Evolutionary conservation across 352 stramenopile species (phyloP).

Genomic region (Blastocystis sp.): DNA sequence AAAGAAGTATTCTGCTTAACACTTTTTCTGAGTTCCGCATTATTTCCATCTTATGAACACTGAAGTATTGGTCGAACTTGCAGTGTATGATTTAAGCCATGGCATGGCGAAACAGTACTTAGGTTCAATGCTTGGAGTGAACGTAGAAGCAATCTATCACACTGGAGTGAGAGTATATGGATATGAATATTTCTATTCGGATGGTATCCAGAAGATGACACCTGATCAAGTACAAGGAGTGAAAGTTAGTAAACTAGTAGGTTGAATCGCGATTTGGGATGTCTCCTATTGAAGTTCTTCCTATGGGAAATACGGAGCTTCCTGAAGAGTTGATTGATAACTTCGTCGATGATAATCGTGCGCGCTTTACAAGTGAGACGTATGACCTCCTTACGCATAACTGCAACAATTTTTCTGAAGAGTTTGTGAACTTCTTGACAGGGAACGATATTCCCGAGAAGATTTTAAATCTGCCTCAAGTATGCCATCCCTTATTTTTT

Average conservation of each 20-base stretch:
- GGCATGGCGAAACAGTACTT: conserved; percentile 78
- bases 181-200: conserved; percentile 87
- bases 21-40: background rate
- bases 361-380: conserved; percentile 76
- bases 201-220: conserved; percentile 75
- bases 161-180: conserved; percentile 70
- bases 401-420: conserved; percentile 92
- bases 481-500: conserved; percentile 5
- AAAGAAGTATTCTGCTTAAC: background rate
- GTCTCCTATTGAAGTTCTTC: conserved; percentile 73
- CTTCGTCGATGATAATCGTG: conserved; percentile 73
- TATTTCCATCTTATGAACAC: background rate
- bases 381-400: conserved; percentile 89
- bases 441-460: conserved; percentile 75
- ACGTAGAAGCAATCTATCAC: conserved; percentile 83
- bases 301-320: conserved; percentile 73
- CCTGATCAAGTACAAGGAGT: conserved; percentile 61
- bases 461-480: conserved; percentile 59
- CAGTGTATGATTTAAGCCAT: conserved; percentile 86
- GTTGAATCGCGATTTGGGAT: conserved; percentile 71
- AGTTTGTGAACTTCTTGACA: conserved; percentile 78
- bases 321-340: conserved; percentile 73
- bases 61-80: conserved; percentile 70
- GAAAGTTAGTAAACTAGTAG: conserved; percentile 53
- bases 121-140: conserved; percentile 79